These are phyloP conservation scores for Eucalyptus virginea DNA, from an alignment of 345 rosid species.

Conservation along the genomic window DNA sequence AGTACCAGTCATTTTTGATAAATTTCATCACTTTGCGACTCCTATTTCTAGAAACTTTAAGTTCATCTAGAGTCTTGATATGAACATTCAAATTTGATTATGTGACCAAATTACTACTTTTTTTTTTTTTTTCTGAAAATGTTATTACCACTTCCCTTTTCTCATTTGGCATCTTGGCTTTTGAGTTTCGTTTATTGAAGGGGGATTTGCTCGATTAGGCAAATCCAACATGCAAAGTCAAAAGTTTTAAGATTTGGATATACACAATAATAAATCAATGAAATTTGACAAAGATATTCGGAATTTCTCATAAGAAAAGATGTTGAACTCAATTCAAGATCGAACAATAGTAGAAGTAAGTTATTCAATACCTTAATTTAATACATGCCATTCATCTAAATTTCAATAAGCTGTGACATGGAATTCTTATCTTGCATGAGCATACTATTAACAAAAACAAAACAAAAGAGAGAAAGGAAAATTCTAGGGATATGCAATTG, in stretches of 20 bases:
- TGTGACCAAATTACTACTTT: background rate
- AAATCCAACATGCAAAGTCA: background rate
- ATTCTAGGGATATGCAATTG: background rate
- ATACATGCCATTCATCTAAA: background rate
- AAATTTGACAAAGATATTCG: accelerated
- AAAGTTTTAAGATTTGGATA: background rate
- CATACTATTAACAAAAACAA: background rate
- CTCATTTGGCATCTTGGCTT: background rate
- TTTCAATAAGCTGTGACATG: background rate
- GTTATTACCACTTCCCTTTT: background rate
- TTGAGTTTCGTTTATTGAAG: background rate
- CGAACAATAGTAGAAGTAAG: background rate
- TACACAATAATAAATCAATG: background rate
- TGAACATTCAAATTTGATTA: too few relatives aligned
- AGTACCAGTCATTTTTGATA: background rate
- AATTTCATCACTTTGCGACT: background rate
- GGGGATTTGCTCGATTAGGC: accelerated
- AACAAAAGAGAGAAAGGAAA: background rate
- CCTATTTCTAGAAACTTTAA: background rate
- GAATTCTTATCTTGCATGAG: background rate
- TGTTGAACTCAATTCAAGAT: background rate
- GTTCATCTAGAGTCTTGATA: background rate
- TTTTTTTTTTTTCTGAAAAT: too few relatives aligned
- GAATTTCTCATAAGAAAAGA: background rate
- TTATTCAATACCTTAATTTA: background rate